Evolutionary conservation across 768 basidiomycete genomes (phyloP), one percentile per base, ranked within the genome.

Genomic region (Amanita muscaria): DNA sequence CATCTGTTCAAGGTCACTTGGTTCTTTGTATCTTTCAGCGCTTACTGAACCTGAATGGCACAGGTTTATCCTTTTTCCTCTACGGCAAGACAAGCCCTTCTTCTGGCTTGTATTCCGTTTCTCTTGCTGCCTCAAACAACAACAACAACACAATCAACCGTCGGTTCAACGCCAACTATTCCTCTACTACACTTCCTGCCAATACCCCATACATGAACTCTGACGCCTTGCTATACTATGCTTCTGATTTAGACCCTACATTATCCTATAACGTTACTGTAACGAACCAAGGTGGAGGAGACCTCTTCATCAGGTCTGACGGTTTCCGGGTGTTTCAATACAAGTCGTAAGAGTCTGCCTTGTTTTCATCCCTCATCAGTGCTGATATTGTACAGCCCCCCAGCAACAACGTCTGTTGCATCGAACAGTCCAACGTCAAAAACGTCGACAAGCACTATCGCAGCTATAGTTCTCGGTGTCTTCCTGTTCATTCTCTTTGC

Each of bases 51-150:
- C 34, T 35, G 21, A 44, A 16, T 16, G 18, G 7, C 22, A 21
- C 47, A 86, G 86, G 85, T 23, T 72, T 76, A 8, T 70, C 83
- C 10, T 66, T 88, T 39, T 61, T 72, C 1, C 56, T 89, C 18
- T 68, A 61, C 36, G 87, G 87, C 7, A 67, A 69, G 31, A 79
- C 76, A 14, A 80, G 77, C 25, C 74, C 74, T 3, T 57, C 60
- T 21, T 70, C 75, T 2, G 83, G 83, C 42, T 65, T 64, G 32
- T 88, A 77, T 54, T 68, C 76, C 27, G 75, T 84, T 43, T 66
- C 50, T 6, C 33, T 44, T n/a, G 22, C 8, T 2, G 19, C 32
- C 3, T 34, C 4, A 9, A 9, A 15, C 14, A 8, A 24, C 3
- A 22, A 16, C 15, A 12, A 12, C 22, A 10, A n/a, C n/a, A 27